phyloP scores from a whole-genome alignment of 345 rosid species.

The Euphorbia tirucalli region DNA sequence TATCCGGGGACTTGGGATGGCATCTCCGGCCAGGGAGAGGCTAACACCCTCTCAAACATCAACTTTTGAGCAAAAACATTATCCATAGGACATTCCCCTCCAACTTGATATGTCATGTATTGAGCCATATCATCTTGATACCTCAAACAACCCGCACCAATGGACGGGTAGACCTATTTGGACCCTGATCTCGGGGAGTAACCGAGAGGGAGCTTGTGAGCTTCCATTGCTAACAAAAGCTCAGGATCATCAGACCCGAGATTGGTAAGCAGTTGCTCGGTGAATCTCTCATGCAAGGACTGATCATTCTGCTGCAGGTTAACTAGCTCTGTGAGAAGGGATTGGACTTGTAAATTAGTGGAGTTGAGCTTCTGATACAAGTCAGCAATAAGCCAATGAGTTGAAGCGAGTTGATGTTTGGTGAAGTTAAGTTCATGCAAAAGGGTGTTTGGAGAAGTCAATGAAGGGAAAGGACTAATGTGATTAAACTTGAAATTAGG shows the following conservation, averaged over 20 bases:
- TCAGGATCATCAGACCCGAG: slow-evolving; percentile 16
- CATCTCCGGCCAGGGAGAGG: slow-evolving; percentile 54
- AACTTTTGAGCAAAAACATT: slow-evolving; percentile 49
- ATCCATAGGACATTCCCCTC: slow-evolving; percentile 46
- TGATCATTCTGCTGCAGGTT: background rate
- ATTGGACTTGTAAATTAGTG: slow-evolving; percentile 34
- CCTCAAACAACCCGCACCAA: slow-evolving; percentile 44
- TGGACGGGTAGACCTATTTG: slow-evolving; percentile 32
- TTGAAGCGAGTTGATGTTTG: slow-evolving; percentile 30
- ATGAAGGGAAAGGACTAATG: background rate
- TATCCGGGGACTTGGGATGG: slow-evolving; percentile 33
- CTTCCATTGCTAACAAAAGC: slow-evolving; percentile 34
- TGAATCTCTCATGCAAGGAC: background rate
- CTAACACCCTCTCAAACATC: slow-evolving; percentile 49
- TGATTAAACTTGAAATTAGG: background rate
- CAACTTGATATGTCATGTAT: slow-evolving; percentile 43
- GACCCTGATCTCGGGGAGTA: too few species aligned
- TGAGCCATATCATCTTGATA: slow-evolving; percentile 41
- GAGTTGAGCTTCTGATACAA: slow-evolving; percentile 38
- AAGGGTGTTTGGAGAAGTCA: slow-evolving; percentile 1
- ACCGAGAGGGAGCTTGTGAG: slow-evolving; percentile 45
- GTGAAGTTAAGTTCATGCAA: slow-evolving; percentile 32
- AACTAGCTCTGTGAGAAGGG: slow-evolving; percentile 30
- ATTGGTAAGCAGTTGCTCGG: too few species aligned
- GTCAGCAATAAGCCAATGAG: slow-evolving; percentile 27